These are phyloP conservation scores for Rhodotorula taiwanensis DNA, from an alignment of 768 basidiomycete genomes.

Conservation along the genomic window DNA sequence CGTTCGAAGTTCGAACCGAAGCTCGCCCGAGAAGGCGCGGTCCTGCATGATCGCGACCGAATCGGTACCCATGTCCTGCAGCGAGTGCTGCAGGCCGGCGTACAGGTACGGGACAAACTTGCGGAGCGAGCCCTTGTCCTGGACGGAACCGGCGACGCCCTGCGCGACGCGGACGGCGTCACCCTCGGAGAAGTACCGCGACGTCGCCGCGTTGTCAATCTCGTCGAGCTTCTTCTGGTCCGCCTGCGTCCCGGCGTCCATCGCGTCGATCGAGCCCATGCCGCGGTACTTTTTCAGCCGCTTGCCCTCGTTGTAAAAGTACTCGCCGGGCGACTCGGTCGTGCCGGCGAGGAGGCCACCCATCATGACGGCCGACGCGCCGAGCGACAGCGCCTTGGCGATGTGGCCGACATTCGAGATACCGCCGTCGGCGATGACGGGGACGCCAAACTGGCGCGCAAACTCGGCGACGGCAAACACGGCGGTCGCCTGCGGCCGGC, in stretches of 20 bases:
- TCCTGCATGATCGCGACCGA: slow-evolving; percentile 61
- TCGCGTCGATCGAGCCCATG: slow-evolving; percentile 77
- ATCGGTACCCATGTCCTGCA: slow-evolving; percentile 83
- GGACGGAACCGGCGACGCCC: slow-evolving; percentile 91
- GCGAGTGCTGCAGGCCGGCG: slow-evolving; percentile 62
- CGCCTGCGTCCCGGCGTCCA: slow-evolving; percentile 64
- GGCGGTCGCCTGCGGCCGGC: slow-evolving; percentile 95
- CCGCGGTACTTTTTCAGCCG: slow-evolving; percentile 98
- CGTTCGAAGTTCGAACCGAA: slow-evolving; percentile 86
- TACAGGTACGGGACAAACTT: slow-evolving; percentile 67
- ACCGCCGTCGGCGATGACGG: slow-evolving; percentile 94
- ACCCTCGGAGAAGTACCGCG: slow-evolving; percentile 88
- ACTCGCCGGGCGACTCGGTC: slow-evolving; percentile 94
- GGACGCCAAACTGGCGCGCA: slow-evolving; percentile 82
- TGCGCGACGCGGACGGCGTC: slow-evolving; percentile 93
- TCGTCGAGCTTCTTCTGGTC: slow-evolving; percentile 40
- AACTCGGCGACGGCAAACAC: slow-evolving; percentile 96
- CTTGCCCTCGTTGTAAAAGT: slow-evolving; percentile 98
- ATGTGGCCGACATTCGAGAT: slow-evolving; percentile 93
- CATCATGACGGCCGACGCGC: slow-evolving; percentile 98
- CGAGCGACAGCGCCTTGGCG: slow-evolving; percentile 89
- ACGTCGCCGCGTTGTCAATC: slow-evolving; percentile 75
- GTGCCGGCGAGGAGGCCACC: slow-evolving; percentile 92
- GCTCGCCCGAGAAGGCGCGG: slow-evolving; percentile 59
- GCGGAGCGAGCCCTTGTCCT: slow-evolving; percentile 91